These are phyloP conservation scores for Dioszegia crocea DNA, from an alignment of 768 basidiomycete genomes.

Conservation along the genomic window DNA sequence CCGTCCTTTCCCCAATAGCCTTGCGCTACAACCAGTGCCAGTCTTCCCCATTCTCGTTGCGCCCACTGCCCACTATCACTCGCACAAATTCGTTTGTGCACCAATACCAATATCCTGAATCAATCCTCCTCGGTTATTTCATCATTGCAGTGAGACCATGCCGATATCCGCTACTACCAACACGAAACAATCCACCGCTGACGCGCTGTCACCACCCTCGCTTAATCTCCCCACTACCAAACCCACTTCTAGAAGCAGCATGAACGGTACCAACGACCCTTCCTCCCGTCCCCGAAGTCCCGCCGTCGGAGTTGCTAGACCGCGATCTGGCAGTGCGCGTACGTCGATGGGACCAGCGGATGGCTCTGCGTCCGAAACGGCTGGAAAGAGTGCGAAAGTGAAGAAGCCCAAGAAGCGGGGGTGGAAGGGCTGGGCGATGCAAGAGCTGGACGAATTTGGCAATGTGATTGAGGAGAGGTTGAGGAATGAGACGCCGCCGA, in stretches of 20 bases:
- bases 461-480: slow-evolving; percentile 23
- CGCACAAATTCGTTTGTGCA: no score
- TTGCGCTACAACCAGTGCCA: no score
- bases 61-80: no score
- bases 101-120: no score
- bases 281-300: not conserved
- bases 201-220: no score
- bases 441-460: slow-evolving; percentile 19
- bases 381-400: not conserved
- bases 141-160: no score
- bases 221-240: no score
- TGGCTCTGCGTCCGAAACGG: not conserved
- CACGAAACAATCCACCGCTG: no score
- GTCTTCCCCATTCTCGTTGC: no score
- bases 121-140: no score
- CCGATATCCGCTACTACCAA: no score
- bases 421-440: slow-evolving; percentile 25
- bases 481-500: slow-evolving; percentile 6
- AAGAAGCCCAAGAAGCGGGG: slow-evolving; percentile 19
- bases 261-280: not conserved
- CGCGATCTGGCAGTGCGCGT: not conserved
- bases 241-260: not conserved
- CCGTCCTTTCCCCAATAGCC: no score
- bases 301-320: not conserved
- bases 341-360: not conserved